Percentiles rank a stretch among this genome's conserved stretches.
These are phyloP conservation scores for Roridomyces roridus DNA, from an alignment of 768 basidiomycete genomes.

Conservation along the genomic window DNA sequence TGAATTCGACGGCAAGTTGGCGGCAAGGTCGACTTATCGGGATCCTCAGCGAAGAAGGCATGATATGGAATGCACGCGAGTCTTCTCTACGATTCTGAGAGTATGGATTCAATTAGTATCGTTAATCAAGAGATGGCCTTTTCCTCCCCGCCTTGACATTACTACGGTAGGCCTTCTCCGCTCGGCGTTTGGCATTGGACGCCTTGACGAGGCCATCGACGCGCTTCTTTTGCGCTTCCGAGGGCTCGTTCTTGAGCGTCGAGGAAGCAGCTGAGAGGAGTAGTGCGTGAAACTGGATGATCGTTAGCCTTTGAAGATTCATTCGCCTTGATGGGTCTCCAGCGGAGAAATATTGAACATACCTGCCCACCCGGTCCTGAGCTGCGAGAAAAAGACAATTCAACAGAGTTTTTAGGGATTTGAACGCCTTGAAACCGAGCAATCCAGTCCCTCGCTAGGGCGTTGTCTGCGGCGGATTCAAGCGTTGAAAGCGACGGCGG, in stretches of 20 bases:
- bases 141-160: slow-evolving; percentile 49
- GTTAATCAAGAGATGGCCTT: too few relatives aligned
- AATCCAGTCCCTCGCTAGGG: slow-evolving; percentile 63
- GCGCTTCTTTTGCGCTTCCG: slow-evolving; percentile 60
- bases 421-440: slow-evolving; percentile 47
- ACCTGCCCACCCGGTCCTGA: slow-evolving; percentile 90
- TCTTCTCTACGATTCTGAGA: too few relatives aligned
- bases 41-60: too few relatives aligned
- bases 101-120: too few relatives aligned
- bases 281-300: slow-evolving; percentile 64
- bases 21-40: too few relatives aligned
- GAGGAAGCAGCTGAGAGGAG: slow-evolving; percentile 54
- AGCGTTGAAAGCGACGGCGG: slow-evolving; percentile 50
- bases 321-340: slow-evolving; percentile 77
- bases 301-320: neutral
- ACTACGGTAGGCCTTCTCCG: slow-evolving; percentile 60
- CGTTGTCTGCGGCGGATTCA: slow-evolving; percentile 45
- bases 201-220: slow-evolving; percentile 52
- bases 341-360: slow-evolving; percentile 33
- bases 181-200: slow-evolving; percentile 52
- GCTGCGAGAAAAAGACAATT: slow-evolving; percentile 75
- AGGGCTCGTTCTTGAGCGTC: slow-evolving; percentile 57
- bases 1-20: too few relatives aligned
- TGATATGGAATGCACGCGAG: too few relatives aligned
- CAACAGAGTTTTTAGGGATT: slow-evolving; percentile 62